Percentiles rank a stretch among this genome's conserved stretches.
Conservation (phyloP, 2,329 filamentous ascomycete species). For the Grosmannia huntii region DNA sequence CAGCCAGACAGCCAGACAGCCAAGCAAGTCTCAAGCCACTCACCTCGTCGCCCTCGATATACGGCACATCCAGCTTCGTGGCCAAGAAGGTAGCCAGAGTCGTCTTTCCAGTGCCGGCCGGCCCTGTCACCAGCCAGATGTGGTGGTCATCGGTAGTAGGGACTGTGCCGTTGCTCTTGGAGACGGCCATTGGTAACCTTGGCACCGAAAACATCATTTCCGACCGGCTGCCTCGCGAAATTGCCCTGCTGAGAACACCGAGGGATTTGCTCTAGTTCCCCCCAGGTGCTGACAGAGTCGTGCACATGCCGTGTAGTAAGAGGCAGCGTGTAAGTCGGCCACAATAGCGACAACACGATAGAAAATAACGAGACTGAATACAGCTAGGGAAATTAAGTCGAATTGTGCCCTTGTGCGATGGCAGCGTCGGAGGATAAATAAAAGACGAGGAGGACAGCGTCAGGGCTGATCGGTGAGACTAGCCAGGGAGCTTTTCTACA, state of each 20-base stretch:
- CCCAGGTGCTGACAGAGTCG: not conserved
- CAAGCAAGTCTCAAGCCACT: constrained; percentile 5
- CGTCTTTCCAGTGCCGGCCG: constrained; percentile 68
- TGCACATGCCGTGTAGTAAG: not conserved
- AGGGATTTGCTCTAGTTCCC: not conserved
- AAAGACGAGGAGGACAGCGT: not conserved
- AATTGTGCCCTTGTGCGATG: not conserved
- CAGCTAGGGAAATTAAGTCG: not conserved
- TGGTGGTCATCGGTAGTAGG: constrained; percentile 33
- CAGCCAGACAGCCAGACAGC: not conserved
- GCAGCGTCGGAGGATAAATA: not conserved
- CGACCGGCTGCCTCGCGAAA: not conserved
- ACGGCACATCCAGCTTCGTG: constrained; percentile 49
- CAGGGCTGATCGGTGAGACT: not conserved
- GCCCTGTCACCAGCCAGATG: constrained; percentile 71
- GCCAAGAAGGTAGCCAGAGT: constrained; percentile 58
- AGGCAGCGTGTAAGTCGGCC: not conserved
- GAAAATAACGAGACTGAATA: not conserved
- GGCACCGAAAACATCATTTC: not conserved
- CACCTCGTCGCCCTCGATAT: constrained; percentile 70
- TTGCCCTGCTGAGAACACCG: not conserved
- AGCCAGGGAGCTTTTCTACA: not conserved
- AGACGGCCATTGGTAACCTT: not conserved
- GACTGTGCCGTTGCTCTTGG: not conserved
- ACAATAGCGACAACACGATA: not conserved